These are phyloP conservation scores for Croton laevigatus DNA, from an alignment of 441 rosid genomes.

Conservation along the genomic window DNA sequence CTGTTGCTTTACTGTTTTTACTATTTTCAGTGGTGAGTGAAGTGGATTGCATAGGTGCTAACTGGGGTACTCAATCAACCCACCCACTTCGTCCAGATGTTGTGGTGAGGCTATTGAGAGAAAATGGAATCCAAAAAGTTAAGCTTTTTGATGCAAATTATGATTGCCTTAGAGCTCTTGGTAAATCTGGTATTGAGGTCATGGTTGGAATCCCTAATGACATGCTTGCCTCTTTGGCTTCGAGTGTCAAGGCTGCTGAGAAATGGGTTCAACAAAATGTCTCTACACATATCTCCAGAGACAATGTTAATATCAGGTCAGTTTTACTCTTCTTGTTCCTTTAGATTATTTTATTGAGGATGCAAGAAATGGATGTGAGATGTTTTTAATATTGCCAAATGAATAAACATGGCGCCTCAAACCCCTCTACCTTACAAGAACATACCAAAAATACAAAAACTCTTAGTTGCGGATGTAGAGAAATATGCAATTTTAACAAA, in stretches of 20 bases:
- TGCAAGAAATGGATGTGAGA: neutral
- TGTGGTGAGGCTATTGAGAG: slow-evolving; percentile 59
- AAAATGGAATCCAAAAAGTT: slow-evolving; percentile 69
- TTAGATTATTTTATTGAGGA: neutral
- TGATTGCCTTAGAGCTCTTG: slow-evolving; percentile 61
- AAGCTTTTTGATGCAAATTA: slow-evolving; percentile 92
- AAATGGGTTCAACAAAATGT: slow-evolving; percentile 90
- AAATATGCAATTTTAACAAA: too few relatives aligned
- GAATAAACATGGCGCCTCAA: too few relatives aligned
- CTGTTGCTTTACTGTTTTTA: slow-evolving; percentile 31
- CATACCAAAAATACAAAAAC: too few relatives aligned
- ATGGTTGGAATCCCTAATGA: slow-evolving; percentile 99
- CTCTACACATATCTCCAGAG: slow-evolving; percentile 50
- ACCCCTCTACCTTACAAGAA: too few relatives aligned
- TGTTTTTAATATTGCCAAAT: neutral
- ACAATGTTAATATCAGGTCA: slow-evolving; percentile 80
- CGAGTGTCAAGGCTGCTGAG: slow-evolving; percentile 71
- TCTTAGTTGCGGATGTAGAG: too few relatives aligned
- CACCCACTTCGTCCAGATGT: slow-evolving; percentile 72
- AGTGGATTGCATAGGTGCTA: slow-evolving; percentile 72
- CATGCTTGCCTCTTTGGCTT: slow-evolving; percentile 64
- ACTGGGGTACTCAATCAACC: slow-evolving; percentile 88
- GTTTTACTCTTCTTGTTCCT: neutral
- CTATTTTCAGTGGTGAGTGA: slow-evolving; percentile 30
- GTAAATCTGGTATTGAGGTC: slow-evolving; percentile 70